Evolutionary conservation across 768 basidiomycete genomes (phyloP), one percentile per base, ranked within the genome.

Genomic region (Trametes meyenii): DNA sequence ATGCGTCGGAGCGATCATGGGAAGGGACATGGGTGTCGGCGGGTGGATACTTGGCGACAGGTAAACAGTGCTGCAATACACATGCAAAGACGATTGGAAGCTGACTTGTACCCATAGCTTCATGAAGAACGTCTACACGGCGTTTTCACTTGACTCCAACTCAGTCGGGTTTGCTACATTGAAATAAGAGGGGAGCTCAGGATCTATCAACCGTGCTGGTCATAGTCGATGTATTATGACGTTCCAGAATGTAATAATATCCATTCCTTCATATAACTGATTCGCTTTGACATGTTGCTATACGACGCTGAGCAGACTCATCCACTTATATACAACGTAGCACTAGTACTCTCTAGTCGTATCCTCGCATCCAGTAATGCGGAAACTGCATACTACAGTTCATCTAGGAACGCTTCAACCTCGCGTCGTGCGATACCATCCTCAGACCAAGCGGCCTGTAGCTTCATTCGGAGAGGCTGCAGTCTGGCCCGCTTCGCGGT

Each of bases 101-200:
- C 11, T 45, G 44, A 42, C 57, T 56, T 61, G 44, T 14, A 59
- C 33, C n/a, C 19, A 12, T 46, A 65, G 67, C 58, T 68, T 66
- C 62, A 66, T 71, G 67, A 68, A 71, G 64, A 70, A 70, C 58
- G 66, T 68, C 21, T 70, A 70, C 63, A 68, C 58, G 36, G 67
- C 55, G 12, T 71, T 71, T 67, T 65, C 63, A 11, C 67, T 70
- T 46, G 69, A 59, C 23, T 23, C 64, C 48, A 67, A 68, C 45
- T 24, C 67, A 2, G 69, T 71, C 16, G 70, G 70, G 19, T 71
- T 71, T 40, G 69, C 69, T 14, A 62, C 49, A n/a, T 63, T 68
- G 23, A 55, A 50, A 48, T 64, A 53, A 35, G 44, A 24, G 43
- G 13, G 17, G 42, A 19, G 19, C 23, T 16, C 1, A 33, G 29